Base-by-base conservation (phyloP, 768 basidiomycete species). In the Sporobolomyces roseus region DNA sequence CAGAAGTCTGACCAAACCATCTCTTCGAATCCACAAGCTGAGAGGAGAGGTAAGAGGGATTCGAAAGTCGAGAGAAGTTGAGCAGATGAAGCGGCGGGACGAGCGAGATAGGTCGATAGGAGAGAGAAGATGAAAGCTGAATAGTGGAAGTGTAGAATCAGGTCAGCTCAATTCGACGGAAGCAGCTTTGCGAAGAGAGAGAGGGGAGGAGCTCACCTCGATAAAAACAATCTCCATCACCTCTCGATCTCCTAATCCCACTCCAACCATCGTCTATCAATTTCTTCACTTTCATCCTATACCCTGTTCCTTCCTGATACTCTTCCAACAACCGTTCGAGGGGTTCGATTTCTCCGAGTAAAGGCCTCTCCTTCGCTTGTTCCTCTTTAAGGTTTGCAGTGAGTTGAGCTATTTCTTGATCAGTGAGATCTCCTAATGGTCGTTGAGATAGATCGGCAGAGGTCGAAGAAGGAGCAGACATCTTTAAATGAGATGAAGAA, bases 191-290 rank as follows among this genome's bases (percentile, higher is more conserved):
- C 12, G 45, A 21, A 7, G 23, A 23, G 9, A 25, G 21, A 17
- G 35, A n/a, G 21, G 5, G 25, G 49, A 25, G 38, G 43, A 53
- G 30, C 80, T 82, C 77, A 90, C 90, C 87, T 83, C 92, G 83
- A 78, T 93, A 96, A 78, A 93, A 94, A 77, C 93, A 94, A 73
- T 80, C 89, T 58, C 79, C 91, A 74, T 85, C 85, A 80, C 92
- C 91, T 79, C 86, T 83, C 0, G 88, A 85, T 61, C 90, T 81
- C 75, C 90, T 83, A 49, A 94, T 81, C 16, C 79, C 81, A 38
- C 80, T 80, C 79, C 84, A 93, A 2, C 90, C 91, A 50, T 85
- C 79, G 21, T 72, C 74, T 53, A 81, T 79, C 27, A 97, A 80
- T 79, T 84, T 85, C 71, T 88, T 85, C 68, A 97, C 88, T 79